These are phyloP conservation scores for Oenanthe sinensis DNA, from an alignment of 129 eudicot genomes.

Conservation along the genomic window DNA sequence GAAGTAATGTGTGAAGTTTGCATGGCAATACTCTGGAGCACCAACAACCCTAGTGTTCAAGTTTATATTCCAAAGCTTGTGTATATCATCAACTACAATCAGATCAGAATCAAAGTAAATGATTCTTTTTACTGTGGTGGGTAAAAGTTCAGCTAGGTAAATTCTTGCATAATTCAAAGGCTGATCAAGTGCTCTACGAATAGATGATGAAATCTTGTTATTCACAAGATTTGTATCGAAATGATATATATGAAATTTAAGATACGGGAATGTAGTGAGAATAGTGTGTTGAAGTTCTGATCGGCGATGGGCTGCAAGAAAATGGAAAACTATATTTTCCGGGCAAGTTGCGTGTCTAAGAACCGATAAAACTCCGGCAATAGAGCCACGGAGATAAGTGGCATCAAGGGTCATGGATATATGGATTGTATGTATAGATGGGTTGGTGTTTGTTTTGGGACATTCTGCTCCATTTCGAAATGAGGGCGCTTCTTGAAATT, in stretches of 20 bases:
- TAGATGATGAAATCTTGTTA: conserved; percentile 70
- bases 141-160: conserved; percentile 76
- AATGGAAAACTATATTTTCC: conserved; percentile 76
- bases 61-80: conserved; percentile 47
- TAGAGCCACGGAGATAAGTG: conserved; percentile 89
- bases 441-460: conserved; percentile 19
- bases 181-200: conserved; percentile 89
- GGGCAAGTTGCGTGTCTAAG: conserved; percentile 82
- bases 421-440: conserved; percentile 31
- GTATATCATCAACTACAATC: conserved; percentile 68
- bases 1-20: conserved; percentile 76
- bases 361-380: conserved; percentile 81
- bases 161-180: conserved; percentile 86
- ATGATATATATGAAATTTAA: conserved; percentile 56
- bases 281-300: conserved; percentile 47
- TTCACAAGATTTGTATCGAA: conserved; percentile 53
- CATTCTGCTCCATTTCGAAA: conserved; percentile 64
- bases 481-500: conserved; percentile 79
- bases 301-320: conserved; percentile 48
- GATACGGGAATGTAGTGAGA: conserved; percentile 65
- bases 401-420: conserved; percentile 85
- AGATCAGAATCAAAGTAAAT: conserved; percentile 92
- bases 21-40: conserved; percentile 87
- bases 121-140: conserved; percentile 49
- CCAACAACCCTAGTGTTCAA: conserved; percentile 58